Conservation (phyloP, 345 rosid species). For the Citrus unshiu region DNA sequence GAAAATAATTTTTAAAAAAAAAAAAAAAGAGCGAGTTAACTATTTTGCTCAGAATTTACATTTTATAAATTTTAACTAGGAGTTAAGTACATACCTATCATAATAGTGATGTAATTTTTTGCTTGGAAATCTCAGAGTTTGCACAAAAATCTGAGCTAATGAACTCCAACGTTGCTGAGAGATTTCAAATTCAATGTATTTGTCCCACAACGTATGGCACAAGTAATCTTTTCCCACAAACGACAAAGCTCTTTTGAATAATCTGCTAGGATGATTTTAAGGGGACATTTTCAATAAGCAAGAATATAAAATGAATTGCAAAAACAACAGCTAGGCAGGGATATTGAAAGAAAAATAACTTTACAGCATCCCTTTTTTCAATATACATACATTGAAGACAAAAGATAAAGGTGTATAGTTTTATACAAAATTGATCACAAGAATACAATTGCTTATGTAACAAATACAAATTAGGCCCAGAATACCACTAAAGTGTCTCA, state of each 20-base stretch:
- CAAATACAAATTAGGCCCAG: background rate
- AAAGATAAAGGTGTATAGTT: too few relatives aligned
- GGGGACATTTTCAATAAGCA: background rate
- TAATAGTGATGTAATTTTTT: conserved; percentile 63
- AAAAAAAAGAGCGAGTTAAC: background rate
- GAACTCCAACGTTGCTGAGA: conserved; percentile 62
- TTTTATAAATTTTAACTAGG: background rate
- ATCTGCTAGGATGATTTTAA: conserved; percentile 31
- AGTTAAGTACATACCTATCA: conserved; percentile 46
- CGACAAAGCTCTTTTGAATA: conserved; percentile 70
- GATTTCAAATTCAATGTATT: conserved; percentile 62
- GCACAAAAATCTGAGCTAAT: conserved; percentile 60
- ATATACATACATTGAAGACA: too few relatives aligned
- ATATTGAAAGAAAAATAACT: too few relatives aligned
- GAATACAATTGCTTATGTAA: background rate
- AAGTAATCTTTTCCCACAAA: conserved; percentile 85
- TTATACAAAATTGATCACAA: background rate
- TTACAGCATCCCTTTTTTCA: too few relatives aligned
- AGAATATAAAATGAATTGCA: background rate
- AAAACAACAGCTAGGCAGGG: too few relatives aligned
- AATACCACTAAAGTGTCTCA: background rate
- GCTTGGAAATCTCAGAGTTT: conserved; percentile 68
- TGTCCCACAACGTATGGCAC: conserved; percentile 77
- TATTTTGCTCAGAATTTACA: background rate
- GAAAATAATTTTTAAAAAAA: too few relatives aligned